A percentile compares a stretch with the other conserved stretches of the same genome.
Evolutionary conservation across 345 rosid genomes (phyloP).

Genomic region (Draba incana): DNA sequence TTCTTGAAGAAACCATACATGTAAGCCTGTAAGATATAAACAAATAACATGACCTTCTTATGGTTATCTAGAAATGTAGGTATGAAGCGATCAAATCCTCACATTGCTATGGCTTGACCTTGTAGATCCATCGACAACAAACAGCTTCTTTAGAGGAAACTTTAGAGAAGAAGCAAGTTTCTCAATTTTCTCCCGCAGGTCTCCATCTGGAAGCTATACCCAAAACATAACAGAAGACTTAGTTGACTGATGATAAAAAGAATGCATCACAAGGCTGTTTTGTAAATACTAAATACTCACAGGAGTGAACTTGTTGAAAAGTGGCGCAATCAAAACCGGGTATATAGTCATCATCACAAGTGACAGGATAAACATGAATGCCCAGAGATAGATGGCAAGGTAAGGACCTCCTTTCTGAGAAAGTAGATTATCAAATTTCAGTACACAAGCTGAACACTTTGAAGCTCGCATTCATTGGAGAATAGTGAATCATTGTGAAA

Average conservation of each 20-base stretch:
- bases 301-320: slow-evolving; percentile 94
- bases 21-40: slow-evolving; percentile 68
- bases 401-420: slow-evolving; percentile 99
- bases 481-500: slow-evolving; percentile 5
- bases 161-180: slow-evolving; percentile 83
- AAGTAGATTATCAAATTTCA: slow-evolving; percentile 20
- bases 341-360: slow-evolving; percentile 97
- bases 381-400: slow-evolving; percentile 98
- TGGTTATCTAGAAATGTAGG: slow-evolving; percentile 12
- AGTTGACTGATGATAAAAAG: slow-evolving; percentile 5
- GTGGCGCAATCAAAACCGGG: slow-evolving; percentile 92
- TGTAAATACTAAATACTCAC: slow-evolving; percentile 53
- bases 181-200: slow-evolving; percentile 78
- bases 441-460: background rate
- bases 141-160: slow-evolving; percentile 94
- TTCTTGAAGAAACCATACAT: slow-evolving; percentile 99
- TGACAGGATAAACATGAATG: slow-evolving; percentile 89
- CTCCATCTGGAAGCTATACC: slow-evolving; percentile 91
- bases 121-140: slow-evolving; percentile 98
- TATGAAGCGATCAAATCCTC: slow-evolving; percentile 40
- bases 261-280: slow-evolving; percentile 23
- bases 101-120: slow-evolving; percentile 99
- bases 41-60: slow-evolving; percentile 21
- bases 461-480: slow-evolving; percentile 1
- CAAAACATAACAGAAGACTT: slow-evolving; percentile 19